Base-by-base conservation (phyloP, 2,329 filamentous ascomycete genomes). In the Ophiostoma piceae region DNA sequence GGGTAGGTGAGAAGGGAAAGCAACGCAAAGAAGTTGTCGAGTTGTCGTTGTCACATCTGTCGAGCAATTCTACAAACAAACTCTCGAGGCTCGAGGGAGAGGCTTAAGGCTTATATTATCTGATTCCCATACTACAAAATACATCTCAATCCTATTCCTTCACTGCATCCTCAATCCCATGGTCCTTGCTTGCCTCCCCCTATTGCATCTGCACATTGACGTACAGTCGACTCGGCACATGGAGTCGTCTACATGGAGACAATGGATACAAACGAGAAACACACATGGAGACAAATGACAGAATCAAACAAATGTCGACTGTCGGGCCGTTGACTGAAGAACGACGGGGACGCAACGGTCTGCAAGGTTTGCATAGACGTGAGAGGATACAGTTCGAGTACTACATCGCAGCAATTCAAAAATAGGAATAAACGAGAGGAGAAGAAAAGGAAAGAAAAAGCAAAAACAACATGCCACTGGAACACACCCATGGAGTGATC, bases 401-500 rank as follows among this genome's bases (percentile, higher is more conserved):
- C 12, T 41, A 14, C 12, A 47, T 16, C 3, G 16, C 6, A 47
- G 16, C 16, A 19, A n/a, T n/a, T 6, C 16, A n/a, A 6, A n/a
- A 47, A 14, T 26, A 22, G 4, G 1, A 57, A 9, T 11, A 41
- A 26, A 26, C 2, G 22, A 26, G 51, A 29, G 8, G 3, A 57
- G 26, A 57, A 57, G 7, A 26, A 8, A 57, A 22, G 9, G 7
- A 32, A 32, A 29, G n/a, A 32, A 29, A 32, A 16, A 35, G 57
- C 22, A 60, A 32, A 60, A 60, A 5, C 11, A 60, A 32, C 16
- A 62, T 35, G 35, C 35, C 35, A 35, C 57, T 62, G 57, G 26
- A 62, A 62, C 57, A 62, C 57, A 62, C 57, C 57, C 57, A 16
- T 62, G 57, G 12, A 62, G 22, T 62, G 57, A 62, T 32, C 54